Percentiles rank a stretch among this genome's conserved stretches.
Conservation (phyloP, 2,329 filamentous ascomycete species). For the Cladosporium sp. region DNA sequence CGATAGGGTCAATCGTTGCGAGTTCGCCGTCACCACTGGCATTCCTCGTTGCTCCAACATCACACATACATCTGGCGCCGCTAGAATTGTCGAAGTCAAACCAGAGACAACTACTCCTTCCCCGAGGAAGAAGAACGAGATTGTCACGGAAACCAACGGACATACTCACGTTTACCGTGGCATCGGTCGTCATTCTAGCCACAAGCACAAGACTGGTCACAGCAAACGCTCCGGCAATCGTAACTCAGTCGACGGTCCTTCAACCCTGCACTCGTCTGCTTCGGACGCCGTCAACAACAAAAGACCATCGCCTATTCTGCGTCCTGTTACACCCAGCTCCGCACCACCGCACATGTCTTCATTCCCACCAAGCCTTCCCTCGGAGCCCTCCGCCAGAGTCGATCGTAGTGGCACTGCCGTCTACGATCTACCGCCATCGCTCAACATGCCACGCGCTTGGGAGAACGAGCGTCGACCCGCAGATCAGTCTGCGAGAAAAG, state of each 20-base stretch:
- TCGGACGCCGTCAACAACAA: slow-evolving; percentile 22
- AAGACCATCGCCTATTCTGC: slow-evolving; percentile 17
- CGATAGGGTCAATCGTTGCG: slow-evolving; percentile 21
- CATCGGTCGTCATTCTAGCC: slow-evolving; percentile 18
- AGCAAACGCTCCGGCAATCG: slow-evolving; percentile 14
- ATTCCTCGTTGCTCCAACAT: slow-evolving; percentile 18
- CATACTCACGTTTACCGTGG: slow-evolving; percentile 21
- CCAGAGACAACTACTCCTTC: slow-evolving; percentile 16
- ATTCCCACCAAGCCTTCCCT: neutral
- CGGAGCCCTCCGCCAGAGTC: slow-evolving; percentile 7
- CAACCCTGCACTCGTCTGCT: slow-evolving; percentile 16
- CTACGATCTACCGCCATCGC: slow-evolving; percentile 21
- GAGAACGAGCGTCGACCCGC: slow-evolving; percentile 18
- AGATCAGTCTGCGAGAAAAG: slow-evolving; percentile 5
- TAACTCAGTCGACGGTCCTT: slow-evolving; percentile 16
- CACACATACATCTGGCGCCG: slow-evolving; percentile 1
- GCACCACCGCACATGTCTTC: slow-evolving; percentile 1
- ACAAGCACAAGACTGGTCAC: slow-evolving; percentile 18
- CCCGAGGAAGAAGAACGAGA: slow-evolving; percentile 14
- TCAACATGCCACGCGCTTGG: slow-evolving; percentile 17
- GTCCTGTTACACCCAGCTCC: slow-evolving; percentile 1
- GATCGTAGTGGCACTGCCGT: slow-evolving; percentile 23
- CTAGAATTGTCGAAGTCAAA: slow-evolving; percentile 19
- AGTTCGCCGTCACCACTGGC: slow-evolving; percentile 14
- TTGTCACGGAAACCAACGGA: slow-evolving; percentile 23